These are phyloP conservation scores for Saccharomycopsis olivae DNA, from an alignment of 805 yeast genomes.

Conservation along the genomic window DNA sequence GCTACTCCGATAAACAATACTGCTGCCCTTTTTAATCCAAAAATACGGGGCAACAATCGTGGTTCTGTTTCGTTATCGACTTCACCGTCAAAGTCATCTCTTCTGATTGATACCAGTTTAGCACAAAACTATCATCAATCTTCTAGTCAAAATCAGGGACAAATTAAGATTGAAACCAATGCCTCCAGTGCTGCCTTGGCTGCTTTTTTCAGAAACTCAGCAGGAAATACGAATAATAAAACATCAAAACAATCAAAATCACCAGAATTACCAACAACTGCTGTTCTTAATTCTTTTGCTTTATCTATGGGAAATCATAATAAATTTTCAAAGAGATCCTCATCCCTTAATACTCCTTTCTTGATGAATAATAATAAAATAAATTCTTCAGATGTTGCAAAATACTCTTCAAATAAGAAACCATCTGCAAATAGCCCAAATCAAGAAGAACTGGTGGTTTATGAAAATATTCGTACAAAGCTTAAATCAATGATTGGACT, in stretches of 20 bases:
- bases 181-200: slow-evolving; percentile 32
- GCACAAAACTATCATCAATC: not conserved
- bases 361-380: slow-evolving; percentile 12
- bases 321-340: slow-evolving; percentile 5
- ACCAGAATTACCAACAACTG: not conserved
- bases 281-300: not conserved
- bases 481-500: slow-evolving; percentile 13
- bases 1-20: slow-evolving; percentile 14
- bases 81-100: not conserved
- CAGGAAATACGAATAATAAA: not conserved
- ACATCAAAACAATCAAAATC: not conserved
- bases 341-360: slow-evolving; percentile 14
- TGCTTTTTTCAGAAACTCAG: slow-evolving; percentile 24
- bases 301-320: not conserved
- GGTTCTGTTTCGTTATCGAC: too few relatives aligned
- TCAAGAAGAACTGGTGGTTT: slow-evolving; percentile 8
- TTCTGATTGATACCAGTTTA: not conserved
- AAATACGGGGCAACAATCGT: slow-evolving; percentile 3
- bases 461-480: slow-evolving; percentile 12
- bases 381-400: not conserved
- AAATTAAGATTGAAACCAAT: slow-evolving; percentile 25
- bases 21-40: slow-evolving; percentile 9
- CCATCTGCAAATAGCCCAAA: not conserved
- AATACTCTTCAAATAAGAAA: not conserved
- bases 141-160: slow-evolving; percentile 1